phyloP scores from a whole-genome alignment of 2,329 filamentous ascomycete genomes.

The Alternaria arbusti region DNA sequence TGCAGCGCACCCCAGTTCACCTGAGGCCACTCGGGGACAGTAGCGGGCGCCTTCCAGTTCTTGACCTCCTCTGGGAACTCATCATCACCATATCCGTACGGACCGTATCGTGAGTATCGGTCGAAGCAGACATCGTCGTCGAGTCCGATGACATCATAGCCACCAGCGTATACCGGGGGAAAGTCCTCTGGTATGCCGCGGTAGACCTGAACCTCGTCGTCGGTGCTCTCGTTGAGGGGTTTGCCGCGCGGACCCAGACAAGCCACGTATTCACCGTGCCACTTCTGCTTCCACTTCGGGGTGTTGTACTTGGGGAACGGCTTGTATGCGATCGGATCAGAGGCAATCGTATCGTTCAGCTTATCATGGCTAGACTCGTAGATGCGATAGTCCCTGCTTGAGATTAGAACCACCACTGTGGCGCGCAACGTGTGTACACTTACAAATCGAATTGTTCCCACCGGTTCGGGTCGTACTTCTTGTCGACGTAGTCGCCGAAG shows the following conservation, averaged over 20 bases:
- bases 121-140: conserved; percentile 68
- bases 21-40: conserved; percentile 63
- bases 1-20: conserved; percentile 77
- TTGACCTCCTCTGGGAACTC: conserved; percentile 57
- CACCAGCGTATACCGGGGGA: conserved; percentile 46
- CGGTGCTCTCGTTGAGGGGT: conserved; percentile 60
- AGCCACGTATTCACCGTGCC: conserved; percentile 65
- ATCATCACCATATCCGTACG: conserved; percentile 65
- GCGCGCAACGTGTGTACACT: neutral
- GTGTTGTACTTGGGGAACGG: conserved; percentile 76
- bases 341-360: conserved; percentile 29
- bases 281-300: conserved; percentile 62
- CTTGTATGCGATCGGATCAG: conserved; percentile 65
- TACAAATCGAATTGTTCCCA: conserved; percentile 55
- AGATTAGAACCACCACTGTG: conserved; percentile 3
- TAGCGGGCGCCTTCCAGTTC: conserved; percentile 47
- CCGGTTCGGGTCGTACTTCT: conserved; percentile 56
- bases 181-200: conserved; percentile 58
- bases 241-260: conserved; percentile 67
- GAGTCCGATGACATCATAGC: conserved; percentile 47
- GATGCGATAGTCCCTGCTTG: conserved; percentile 46
- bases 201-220: conserved; percentile 70
- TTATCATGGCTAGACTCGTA: conserved; percentile 47
- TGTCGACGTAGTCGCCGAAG: conserved; percentile 51
- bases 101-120: conserved; percentile 57